Conservation (phyloP, 164 flowering plant species). For the Nymphaea colorata region DNA sequence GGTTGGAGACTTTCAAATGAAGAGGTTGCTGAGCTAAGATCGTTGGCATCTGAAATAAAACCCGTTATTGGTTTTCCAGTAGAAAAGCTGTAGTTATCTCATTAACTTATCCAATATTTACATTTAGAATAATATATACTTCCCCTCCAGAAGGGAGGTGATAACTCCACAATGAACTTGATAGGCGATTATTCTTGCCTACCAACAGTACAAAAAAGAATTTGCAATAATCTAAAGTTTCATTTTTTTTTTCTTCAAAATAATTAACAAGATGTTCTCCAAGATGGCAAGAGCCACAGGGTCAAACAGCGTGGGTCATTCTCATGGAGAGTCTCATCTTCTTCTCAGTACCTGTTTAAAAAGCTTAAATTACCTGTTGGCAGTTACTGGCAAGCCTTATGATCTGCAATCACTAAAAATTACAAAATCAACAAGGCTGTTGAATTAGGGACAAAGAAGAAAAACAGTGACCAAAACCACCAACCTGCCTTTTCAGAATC, state of each 20-base stretch:
- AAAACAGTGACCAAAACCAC: too few relatives aligned
- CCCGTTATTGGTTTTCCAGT: slow-evolving; percentile 74
- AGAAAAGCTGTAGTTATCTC: slow-evolving; percentile 30
- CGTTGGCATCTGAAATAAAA: slow-evolving; percentile 48
- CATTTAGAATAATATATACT: neutral
- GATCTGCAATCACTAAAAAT: slow-evolving; percentile 29
- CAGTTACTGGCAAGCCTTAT: slow-evolving; percentile 80
- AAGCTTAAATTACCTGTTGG: slow-evolving; percentile 74
- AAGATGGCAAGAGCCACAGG: neutral
- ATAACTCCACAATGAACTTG: neutral
- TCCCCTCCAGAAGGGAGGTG: neutral
- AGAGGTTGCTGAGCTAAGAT: slow-evolving; percentile 56
- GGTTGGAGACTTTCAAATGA: slow-evolving; percentile 65
- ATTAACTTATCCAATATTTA: too few relatives aligned
- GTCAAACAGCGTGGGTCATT: slow-evolving; percentile 59
- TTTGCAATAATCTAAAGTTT: neutral
- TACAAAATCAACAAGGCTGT: too few relatives aligned
- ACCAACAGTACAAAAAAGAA: neutral
- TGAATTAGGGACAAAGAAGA: too few relatives aligned
- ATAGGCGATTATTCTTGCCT: neutral
- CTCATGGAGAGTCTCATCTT: slow-evolving; percentile 63
- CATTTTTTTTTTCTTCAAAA: too few relatives aligned
- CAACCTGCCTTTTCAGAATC: too few relatives aligned
- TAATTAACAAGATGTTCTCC: too few relatives aligned
- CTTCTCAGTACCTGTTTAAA: slow-evolving; percentile 21